Conservation (phyloP, 2,329 filamentous ascomycete genomes). For the Dactylellina leptospora region DNA sequence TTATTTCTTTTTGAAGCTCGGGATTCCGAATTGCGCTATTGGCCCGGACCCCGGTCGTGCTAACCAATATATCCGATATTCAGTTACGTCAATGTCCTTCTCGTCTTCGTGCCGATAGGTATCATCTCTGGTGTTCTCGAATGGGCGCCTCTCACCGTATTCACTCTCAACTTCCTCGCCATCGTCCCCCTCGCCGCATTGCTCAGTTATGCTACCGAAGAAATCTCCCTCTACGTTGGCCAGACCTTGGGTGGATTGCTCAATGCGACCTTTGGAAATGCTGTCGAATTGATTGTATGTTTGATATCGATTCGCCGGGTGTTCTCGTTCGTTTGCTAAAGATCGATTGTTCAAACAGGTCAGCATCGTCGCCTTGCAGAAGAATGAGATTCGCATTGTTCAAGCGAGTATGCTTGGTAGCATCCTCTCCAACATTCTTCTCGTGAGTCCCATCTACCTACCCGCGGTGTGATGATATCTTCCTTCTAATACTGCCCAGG, state of each 20-base stretch:
- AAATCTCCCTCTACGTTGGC: constrained; percentile 75
- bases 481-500: constrained; percentile 45
- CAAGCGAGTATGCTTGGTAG: constrained; percentile 97
- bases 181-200: constrained; percentile 79
- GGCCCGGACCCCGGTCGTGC: constrained; percentile 38
- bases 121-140: constrained; percentile 71
- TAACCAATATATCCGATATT: constrained; percentile 13
- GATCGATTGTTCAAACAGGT: constrained; percentile 67
- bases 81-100: constrained; percentile 70
- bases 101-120: constrained; percentile 77
- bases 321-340: constrained; percentile 5
- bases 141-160: constrained; percentile 74
- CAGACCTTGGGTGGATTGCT: constrained; percentile 77
- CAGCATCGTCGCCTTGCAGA: constrained; percentile 85
- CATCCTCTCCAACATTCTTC: constrained; percentile 90
- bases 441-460: constrained; percentile 64
- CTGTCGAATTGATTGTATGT: constrained; percentile 77
- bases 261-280: constrained; percentile 82
- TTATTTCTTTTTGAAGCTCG: not conserved
- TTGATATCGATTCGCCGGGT: no score
- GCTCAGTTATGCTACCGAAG: constrained; percentile 79
- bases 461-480: not conserved
- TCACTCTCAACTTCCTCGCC: constrained; percentile 80
- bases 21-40: constrained; percentile 46
- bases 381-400: constrained; percentile 92